phyloP scores from a whole-genome alignment of 208 protist genomes.

The Crithidia fasciculata region DNA sequence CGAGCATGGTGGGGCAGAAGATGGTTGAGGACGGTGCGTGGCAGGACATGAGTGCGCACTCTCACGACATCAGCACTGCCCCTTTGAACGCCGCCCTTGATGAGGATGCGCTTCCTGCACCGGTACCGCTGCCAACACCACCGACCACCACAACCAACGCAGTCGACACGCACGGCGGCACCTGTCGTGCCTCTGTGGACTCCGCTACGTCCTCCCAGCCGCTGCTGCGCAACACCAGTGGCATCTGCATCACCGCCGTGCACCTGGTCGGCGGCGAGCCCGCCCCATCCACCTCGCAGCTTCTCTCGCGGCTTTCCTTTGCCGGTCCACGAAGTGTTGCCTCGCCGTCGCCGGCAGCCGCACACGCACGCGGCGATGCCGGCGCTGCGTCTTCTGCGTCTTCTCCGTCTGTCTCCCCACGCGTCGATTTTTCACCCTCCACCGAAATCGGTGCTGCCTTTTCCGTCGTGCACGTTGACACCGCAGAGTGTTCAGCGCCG shows the following conservation, averaged over 20 bases:
- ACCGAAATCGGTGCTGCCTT: neutral
- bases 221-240: constrained; percentile 4
- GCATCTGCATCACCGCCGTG: constrained; percentile 16
- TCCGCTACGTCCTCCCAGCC: neutral
- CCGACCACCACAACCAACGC: neutral
- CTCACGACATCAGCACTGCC: constrained; percentile 12
- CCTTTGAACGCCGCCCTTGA: neutral
- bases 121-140: neutral
- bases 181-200: neutral
- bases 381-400: neutral
- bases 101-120: neutral
- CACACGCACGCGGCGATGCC: neutral
- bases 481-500: neutral
- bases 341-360: neutral
- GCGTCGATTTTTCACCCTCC: neutral
- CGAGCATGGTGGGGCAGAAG: too few relatives aligned
- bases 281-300: constrained; percentile 13
- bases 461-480: neutral
- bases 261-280: constrained; percentile 11
- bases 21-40: neutral
- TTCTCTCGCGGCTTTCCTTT: constrained; percentile 5
- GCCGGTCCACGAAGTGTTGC: neutral
- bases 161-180: too few relatives aligned
- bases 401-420: neutral
- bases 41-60: constrained; percentile 12